phyloP scores from a whole-genome alignment of 257 asterid species.

The Apocynum venetum region DNA sequence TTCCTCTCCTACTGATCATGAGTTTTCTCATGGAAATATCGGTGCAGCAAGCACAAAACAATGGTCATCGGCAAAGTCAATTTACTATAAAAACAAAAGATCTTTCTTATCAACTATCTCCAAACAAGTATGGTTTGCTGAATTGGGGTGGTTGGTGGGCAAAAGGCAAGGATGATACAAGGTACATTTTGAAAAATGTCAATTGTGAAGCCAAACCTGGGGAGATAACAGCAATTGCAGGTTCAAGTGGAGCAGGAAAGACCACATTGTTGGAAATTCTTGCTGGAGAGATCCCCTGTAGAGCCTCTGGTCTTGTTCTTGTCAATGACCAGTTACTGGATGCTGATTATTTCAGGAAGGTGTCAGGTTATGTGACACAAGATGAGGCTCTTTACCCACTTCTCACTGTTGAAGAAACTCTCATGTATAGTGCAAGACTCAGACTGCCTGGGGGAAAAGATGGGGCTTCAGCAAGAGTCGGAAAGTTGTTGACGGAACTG shows the following conservation, averaged over 20 bases:
- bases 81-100: slow-evolving; percentile 40
- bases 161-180: slow-evolving; percentile 7
- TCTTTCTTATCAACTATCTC: slow-evolving; percentile 45
- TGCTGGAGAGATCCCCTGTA: slow-evolving; percentile 36
- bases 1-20: slow-evolving; percentile 21
- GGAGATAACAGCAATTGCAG: slow-evolving; percentile 68
- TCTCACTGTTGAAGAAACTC: slow-evolving; percentile 70
- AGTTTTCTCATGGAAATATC: slow-evolving; percentile 51
- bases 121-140: slow-evolving; percentile 21
- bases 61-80: slow-evolving; percentile 24
- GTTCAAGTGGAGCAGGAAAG: slow-evolving; percentile 89
- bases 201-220: slow-evolving; percentile 61
- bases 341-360: slow-evolving; percentile 36
- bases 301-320: slow-evolving; percentile 41
- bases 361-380: slow-evolving; percentile 72
- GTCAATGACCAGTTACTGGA: slow-evolving; percentile 51
- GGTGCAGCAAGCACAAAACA: slow-evolving; percentile 22
- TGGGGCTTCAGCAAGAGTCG: slow-evolving; percentile 26
- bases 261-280: slow-evolving; percentile 67
- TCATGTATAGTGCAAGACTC: slow-evolving; percentile 60
- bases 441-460: slow-evolving; percentile 30
- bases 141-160: slow-evolving; percentile 21
- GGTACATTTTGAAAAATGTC: slow-evolving; percentile 41
- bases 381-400: slow-evolving; percentile 70
- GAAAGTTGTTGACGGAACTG: slow-evolving; percentile 48